Evolutionary conservation across 2,329 filamentous ascomycete genomes (phyloP), one percentile per base, ranked within the genome.

Genomic region (Epichloe brachyelytri): DNA sequence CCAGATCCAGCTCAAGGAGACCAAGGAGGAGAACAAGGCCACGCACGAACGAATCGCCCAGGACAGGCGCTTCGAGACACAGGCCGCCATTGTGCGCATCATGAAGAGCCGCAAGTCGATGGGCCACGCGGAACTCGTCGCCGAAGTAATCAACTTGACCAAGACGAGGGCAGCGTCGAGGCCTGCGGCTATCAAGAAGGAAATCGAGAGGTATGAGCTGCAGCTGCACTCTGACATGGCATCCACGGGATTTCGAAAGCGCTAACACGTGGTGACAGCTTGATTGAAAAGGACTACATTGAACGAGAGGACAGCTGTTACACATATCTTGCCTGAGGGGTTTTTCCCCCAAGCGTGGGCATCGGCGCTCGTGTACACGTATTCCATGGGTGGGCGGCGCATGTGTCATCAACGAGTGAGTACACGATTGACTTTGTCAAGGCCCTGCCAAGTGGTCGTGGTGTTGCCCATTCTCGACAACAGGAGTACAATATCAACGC

Each of bases 1-100:
- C 70, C 91, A 96, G 69, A 93, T 98, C 59, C 93, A 98, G 69
- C 78, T 96, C 48, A 94, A 93, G 69, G 93, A 98, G 70, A 97
- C 93, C 0, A 86, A 86, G 60, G 86, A 91, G 62, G 93, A 98
- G 69, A 96, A 96, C 70, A 86, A 89, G 68, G 88, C 86, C 60
- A 97, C 90, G 1, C 89, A 97, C 67, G 85, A 95, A 67, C 80
- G 88, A 43, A 88, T 98, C 4, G 84, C 83, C 0, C 85, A 86
- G 49, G 93, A 98, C 63, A 76, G 93, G 48, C 88, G 95, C 62
- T 95, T 94, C 61, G 94, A 98, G 71, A 96, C 90, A 0, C 93
- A 98, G 67, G 93, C 93, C 1, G 91, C 93, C 1, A 94, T 98
- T 63, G 93, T 98, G 55, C 76, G 93, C 17, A 95, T 98, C 62